Evolutionary conservation across 805 yeast genomes (phyloP).

Genomic region (Phaffomyces antillensis): DNA sequence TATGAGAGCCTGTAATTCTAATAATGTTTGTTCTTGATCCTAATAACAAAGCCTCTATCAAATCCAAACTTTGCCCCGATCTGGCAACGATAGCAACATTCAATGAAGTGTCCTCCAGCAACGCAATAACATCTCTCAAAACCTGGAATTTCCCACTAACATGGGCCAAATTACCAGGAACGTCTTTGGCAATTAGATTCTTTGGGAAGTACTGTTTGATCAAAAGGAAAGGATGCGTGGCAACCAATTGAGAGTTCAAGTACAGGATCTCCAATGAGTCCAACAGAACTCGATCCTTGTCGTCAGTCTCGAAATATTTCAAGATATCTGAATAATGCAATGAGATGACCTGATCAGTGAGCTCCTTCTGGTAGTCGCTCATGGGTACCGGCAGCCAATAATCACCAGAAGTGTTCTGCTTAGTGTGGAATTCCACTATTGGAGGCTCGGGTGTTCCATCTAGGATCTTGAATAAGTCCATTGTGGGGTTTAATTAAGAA

Average conservation of each 20-base stretch:
- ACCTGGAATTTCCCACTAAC: slow-evolving; percentile 82
- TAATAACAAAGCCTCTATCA: slow-evolving; percentile 61
- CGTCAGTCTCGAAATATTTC: slow-evolving; percentile 64
- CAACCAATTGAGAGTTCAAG: slow-evolving; percentile 67
- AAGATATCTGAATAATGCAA: slow-evolving; percentile 87
- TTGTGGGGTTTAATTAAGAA: background rate
- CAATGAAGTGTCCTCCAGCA: slow-evolving; percentile 39
- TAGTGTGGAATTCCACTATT: slow-evolving; percentile 36
- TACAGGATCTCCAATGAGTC: slow-evolving; percentile 73
- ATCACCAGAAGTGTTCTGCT: slow-evolving; percentile 39
- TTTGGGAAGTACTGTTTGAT: slow-evolving; percentile 85
- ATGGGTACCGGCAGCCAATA: slow-evolving; percentile 77
- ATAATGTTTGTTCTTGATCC: slow-evolving; percentile 53
- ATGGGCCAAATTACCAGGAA: slow-evolving; percentile 61
- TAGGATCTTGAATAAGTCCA: slow-evolving; percentile 70
- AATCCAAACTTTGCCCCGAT: slow-evolving; percentile 62
- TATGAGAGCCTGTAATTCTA: slow-evolving; percentile 55
- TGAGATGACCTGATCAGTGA: slow-evolving; percentile 87
- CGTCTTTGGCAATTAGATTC: slow-evolving; percentile 61
- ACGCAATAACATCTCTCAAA: slow-evolving; percentile 53
- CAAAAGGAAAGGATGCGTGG: slow-evolving; percentile 83
- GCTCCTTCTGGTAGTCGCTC: slow-evolving; percentile 78
- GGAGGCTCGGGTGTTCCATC: slow-evolving; percentile 85
- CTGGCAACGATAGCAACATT: slow-evolving; percentile 66
- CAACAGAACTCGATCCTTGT: slow-evolving; percentile 50